These are phyloP conservation scores for Phytopythium delawarense DNA, from an alignment of 352 stramenopile genomes.

Conservation along the genomic window DNA sequence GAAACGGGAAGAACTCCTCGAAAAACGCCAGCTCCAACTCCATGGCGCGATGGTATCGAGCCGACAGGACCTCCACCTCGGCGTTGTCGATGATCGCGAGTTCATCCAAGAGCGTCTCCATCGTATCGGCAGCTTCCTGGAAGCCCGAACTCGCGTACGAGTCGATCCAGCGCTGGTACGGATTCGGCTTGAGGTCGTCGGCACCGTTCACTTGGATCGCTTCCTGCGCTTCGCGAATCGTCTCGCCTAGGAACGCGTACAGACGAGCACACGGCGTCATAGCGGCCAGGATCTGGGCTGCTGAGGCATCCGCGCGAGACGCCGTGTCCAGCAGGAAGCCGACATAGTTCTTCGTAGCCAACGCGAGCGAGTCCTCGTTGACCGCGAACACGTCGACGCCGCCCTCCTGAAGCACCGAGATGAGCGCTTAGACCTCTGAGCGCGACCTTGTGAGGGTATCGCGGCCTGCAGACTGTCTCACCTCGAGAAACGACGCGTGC, in stretches of 20 bases:
- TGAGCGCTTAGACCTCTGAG: background rate
- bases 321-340: constrained; percentile 45
- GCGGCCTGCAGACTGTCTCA: background rate
- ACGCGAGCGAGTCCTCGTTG: constrained; percentile 16
- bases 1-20: constrained; percentile 36
- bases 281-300: constrained; percentile 35
- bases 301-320: constrained; percentile 21
- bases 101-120: constrained; percentile 35
- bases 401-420: constrained; percentile 20
- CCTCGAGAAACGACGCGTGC: constrained; percentile 42
- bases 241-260: constrained; percentile 41
- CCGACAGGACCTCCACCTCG: constrained; percentile 18
- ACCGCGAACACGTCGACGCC: constrained; percentile 36
- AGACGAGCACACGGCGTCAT: constrained; percentile 54
- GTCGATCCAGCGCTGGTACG: constrained; percentile 48
- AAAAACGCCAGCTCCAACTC: constrained; percentile 55
- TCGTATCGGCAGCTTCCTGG: constrained; percentile 17
- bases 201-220: background rate
- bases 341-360: constrained; percentile 39
- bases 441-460: too few relatives aligned
- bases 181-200: constrained; percentile 4
- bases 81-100: constrained; percentile 19
- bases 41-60: constrained; percentile 49
- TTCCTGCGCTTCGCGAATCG: constrained; percentile 18
- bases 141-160: constrained; percentile 40